Evolutionary conservation across 495 filamentous ascomycete species (phyloP).

Genomic region (Corynascus novoguineensis): DNA sequence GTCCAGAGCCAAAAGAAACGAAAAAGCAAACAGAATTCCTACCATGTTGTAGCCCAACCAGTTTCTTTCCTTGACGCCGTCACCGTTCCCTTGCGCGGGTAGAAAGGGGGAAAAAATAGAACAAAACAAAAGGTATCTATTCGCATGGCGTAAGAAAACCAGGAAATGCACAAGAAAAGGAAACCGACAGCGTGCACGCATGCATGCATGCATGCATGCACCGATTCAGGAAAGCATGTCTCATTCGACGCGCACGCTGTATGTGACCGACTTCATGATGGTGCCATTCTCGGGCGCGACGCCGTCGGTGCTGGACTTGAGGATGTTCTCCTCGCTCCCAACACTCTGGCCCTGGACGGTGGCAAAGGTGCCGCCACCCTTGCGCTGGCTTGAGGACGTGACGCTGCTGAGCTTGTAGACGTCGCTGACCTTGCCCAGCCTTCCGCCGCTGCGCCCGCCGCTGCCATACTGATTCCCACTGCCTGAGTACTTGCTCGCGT

Average conservation of each 20-base stretch:
- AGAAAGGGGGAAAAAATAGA: no score
- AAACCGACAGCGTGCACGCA: background rate
- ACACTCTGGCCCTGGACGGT: constrained; percentile 25
- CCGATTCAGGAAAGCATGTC: background rate
- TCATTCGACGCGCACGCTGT: constrained; percentile 36
- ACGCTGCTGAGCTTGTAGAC: constrained; percentile 35
- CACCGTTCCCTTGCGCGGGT: background rate
- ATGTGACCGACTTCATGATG: constrained; percentile 46
- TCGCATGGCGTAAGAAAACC: no score
- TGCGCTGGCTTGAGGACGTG: constrained; percentile 26
- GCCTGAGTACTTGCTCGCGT: constrained; percentile 26
- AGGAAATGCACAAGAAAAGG: background rate
- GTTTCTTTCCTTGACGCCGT: background rate
- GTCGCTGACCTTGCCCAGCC: constrained; percentile 26
- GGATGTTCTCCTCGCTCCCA: constrained; percentile 45
- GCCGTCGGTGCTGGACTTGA: constrained; percentile 24
- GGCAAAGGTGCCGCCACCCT: constrained; percentile 28
- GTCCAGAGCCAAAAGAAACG: background rate
- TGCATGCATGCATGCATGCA: background rate
- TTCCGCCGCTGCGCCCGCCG: constrained; percentile 33
- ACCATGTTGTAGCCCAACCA: background rate
- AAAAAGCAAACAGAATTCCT: background rate
- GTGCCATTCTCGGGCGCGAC: constrained; percentile 18
- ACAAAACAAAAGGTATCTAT: background rate
- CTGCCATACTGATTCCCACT: constrained; percentile 13